Base-by-base conservation (phyloP, 1,139 yeast genomes). In the Eremothecium cymbalariae region DNA sequence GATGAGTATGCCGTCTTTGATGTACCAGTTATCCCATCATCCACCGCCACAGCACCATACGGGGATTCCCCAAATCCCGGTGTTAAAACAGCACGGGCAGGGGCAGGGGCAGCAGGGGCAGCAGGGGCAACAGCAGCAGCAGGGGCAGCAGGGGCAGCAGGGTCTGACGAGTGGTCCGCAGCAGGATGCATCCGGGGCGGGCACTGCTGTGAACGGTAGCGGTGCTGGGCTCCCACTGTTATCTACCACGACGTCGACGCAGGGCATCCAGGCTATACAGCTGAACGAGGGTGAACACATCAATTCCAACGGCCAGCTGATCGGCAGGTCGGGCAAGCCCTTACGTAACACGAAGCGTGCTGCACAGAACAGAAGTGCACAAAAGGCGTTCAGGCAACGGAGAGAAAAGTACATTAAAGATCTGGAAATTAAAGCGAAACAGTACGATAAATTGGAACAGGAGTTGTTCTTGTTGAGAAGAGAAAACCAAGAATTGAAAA, bases 351-450 rank as follows among this genome's bases (percentile, higher is more conserved):
- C 93, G 26, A 83, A 82, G 59, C 72, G 95, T 45, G 95, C 95
- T 1, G 84, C 80, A 12, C 95, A 85, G 59, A 85, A 85, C 62
- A 67, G 95, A 51, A 77, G 74, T 40, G 95, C 95, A 1, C 95
- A 85, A 59, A 72, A 83, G 47, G 94, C 94, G 8, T 85, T 84
- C 61, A 70, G 95, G 53, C 77, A 75, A 52, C 68, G 95, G 39
- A 78, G 81, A 54, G 94, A 83, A 47, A 70, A 72, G 41, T 76
- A 82, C 50, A 74, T 85, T 46, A 80, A 77, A 57, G 88, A 83
- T 33, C 65, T 85, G 42, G 95, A 85, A 60, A 59, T 65, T 24
- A 77, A 77, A 53, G 83, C 82, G 4, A 67, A 69, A 31, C 79
- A 77, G 53, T 72, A 74, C 32, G 74, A 72, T 40, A 63, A 63